Conservation (phyloP, 768 basidiomycete genomes). For the Trametes cingulata region DNA sequence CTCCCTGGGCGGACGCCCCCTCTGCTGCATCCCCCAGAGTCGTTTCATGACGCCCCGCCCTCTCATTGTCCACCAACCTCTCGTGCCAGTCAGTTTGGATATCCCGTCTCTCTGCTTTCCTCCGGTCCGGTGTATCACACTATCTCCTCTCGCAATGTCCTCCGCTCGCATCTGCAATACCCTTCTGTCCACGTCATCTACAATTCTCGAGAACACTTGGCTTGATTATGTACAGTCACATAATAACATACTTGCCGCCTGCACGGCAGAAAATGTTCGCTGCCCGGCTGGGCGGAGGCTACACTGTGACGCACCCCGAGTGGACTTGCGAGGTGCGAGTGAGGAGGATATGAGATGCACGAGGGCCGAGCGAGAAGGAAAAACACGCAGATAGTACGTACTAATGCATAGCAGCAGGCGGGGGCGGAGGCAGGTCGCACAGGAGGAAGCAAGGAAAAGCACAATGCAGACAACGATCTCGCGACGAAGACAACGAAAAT, state of each 20-base stretch:
- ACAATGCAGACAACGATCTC: slow-evolving; percentile 10
- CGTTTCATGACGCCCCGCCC: slow-evolving; percentile 8
- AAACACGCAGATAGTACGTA: background rate
- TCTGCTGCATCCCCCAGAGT: slow-evolving; percentile 20
- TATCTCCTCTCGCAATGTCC: background rate
- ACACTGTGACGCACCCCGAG: background rate
- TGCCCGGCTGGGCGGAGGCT: background rate
- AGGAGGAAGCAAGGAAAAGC: background rate
- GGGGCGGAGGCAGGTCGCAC: background rate
- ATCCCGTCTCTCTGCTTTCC: background rate
- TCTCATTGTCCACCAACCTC: background rate
- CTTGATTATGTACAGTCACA: slow-evolving; percentile 20
- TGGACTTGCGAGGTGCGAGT: too few relatives aligned
- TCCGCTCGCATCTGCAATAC: background rate
- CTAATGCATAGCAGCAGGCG: slow-evolving; percentile 1
- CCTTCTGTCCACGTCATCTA: slow-evolving; percentile 2
- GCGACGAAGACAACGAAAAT: slow-evolving; percentile 2
- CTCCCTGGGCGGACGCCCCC: slow-evolving; percentile 31
- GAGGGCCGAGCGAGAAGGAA: background rate
- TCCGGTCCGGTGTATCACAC: background rate
- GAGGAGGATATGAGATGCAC: background rate
- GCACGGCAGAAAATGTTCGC: slow-evolving; percentile 1
- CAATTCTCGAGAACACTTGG: slow-evolving; percentile 8
- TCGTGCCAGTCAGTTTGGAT: background rate
- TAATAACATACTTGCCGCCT: slow-evolving; percentile 17